phyloP scores from a whole-genome alignment of 2,329 filamentous ascomycete species.

The Fusarium sp. region DNA sequence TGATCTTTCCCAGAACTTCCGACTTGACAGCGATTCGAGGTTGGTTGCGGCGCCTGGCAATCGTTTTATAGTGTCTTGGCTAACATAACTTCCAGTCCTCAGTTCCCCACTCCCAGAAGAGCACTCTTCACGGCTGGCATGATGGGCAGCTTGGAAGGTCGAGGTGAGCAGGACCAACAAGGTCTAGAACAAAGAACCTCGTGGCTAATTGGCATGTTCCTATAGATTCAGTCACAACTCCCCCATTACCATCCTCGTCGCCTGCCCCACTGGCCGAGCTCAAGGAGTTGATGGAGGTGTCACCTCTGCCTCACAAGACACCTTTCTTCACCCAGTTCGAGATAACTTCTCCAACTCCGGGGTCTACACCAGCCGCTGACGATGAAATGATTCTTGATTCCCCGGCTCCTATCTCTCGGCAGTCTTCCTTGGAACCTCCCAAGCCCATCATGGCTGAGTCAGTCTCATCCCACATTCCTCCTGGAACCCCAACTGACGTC shows the following conservation, averaged over 20 bases:
- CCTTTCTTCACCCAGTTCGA: slow-evolving; percentile 74
- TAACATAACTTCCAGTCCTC: slow-evolving; percentile 48
- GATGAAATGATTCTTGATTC: slow-evolving; percentile 67
- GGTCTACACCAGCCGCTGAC: slow-evolving; percentile 56
- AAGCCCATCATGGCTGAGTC: slow-evolving; percentile 64
- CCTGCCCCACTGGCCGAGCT: slow-evolving; percentile 76
- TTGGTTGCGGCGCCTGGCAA: slow-evolving; percentile 56
- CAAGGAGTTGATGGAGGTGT: slow-evolving; percentile 97
- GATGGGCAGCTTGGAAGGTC: slow-evolving; percentile 49
- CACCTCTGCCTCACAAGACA: slow-evolving; percentile 88
- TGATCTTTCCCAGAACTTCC: slow-evolving; percentile 96
- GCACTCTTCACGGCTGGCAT: slow-evolving; percentile 55
- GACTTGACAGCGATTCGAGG: slow-evolving; percentile 87
- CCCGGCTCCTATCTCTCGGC: slow-evolving; percentile 61
- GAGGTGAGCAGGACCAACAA: slow-evolving; percentile 45
- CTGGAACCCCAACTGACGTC: slow-evolving; percentile 38
- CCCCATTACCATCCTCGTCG: slow-evolving; percentile 84
- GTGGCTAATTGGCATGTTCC: slow-evolving; percentile 39
- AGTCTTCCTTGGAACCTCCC: slow-evolving; percentile 59
- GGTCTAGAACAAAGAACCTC: not conserved
- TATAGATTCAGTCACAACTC: slow-evolving; percentile 81
- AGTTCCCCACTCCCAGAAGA: slow-evolving; percentile 55
- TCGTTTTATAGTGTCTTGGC: slow-evolving; percentile 12
- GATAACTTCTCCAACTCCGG: slow-evolving; percentile 77
- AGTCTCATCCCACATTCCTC: slow-evolving; percentile 48